Conservation (phyloP, 2,329 filamentous ascomycete genomes). For the Ophiostoma ulmi region DNA sequence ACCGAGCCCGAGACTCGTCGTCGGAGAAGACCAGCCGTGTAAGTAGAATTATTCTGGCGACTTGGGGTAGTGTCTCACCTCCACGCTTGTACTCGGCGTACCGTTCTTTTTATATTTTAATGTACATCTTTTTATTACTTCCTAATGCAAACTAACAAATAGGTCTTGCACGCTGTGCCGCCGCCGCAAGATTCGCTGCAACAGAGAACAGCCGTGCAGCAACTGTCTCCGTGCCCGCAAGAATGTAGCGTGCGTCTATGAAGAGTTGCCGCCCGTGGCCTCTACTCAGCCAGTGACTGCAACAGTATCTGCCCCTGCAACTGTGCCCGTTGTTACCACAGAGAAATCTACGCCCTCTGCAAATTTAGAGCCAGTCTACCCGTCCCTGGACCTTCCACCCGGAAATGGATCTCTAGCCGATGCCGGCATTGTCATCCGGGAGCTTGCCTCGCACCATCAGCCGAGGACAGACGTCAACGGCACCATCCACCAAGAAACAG, state of each 20-base stretch:
- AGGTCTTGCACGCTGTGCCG: conserved; percentile 34
- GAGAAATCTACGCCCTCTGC: not conserved
- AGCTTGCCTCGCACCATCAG: too few relatives aligned
- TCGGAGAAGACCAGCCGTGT: conserved; percentile 3
- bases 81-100: not conserved
- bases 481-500: too few relatives aligned
- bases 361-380: not conserved
- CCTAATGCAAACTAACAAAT: not conserved
- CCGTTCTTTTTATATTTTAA: too few relatives aligned
- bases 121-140: too few relatives aligned
- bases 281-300: too few relatives aligned
- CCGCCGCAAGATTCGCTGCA: conserved; percentile 41
- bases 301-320: not conserved
- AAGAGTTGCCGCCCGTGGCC: not conserved
- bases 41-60: not conserved
- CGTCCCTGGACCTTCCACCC: not conserved
- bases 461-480: too few relatives aligned
- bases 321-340: not conserved
- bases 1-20: not conserved
- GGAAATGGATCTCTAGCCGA: not conserved
- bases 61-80: not conserved
- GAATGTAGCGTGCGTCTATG: conserved; percentile 23
- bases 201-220: conserved; percentile 39
- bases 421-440: conserved; percentile 3
- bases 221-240: conserved; percentile 37